Evolutionary conservation across 257 asterid species (phyloP).

Genomic region (Nicotiana sylvestris): DNA sequence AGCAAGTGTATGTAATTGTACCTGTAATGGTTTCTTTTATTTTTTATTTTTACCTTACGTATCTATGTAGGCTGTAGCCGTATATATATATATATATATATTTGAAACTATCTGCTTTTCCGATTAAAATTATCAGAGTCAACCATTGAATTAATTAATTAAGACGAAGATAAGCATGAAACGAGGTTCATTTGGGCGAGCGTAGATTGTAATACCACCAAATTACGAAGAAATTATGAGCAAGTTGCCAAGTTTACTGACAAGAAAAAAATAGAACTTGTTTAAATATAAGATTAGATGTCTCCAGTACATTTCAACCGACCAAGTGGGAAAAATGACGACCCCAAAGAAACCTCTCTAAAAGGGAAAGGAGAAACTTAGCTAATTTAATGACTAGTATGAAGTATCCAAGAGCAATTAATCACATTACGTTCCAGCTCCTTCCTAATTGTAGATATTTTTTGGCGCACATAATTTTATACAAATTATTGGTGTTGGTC

Average conservation of each 20-base stretch:
- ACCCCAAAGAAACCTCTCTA: too few relatives aligned
- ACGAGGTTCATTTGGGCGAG: background rate
- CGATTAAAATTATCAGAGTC: background rate
- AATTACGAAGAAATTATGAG: background rate
- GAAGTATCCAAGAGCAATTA: too few relatives aligned
- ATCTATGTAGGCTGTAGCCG: background rate
- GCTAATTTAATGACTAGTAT: too few relatives aligned
- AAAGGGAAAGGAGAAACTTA: too few relatives aligned
- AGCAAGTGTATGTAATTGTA: background rate
- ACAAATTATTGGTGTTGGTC: too few relatives aligned
- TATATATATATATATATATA: too few relatives aligned
- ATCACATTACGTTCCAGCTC: too few relatives aligned
- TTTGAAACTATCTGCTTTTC: background rate
- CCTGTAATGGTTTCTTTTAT: background rate
- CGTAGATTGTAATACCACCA: background rate
- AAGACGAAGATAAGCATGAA: background rate
- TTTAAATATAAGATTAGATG: background rate
- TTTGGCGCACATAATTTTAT: too few relatives aligned
- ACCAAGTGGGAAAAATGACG: too few relatives aligned
- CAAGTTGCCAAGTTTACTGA: background rate
- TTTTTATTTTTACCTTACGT: background rate
- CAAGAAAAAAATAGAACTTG: background rate
- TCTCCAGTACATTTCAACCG: background rate
- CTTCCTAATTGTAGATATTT: too few relatives aligned
- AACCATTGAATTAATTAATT: background rate